These are phyloP conservation scores for Penicillium hesseltinei DNA, from an alignment of 2,329 filamentous ascomycete species.

Conservation along the genomic window DNA sequence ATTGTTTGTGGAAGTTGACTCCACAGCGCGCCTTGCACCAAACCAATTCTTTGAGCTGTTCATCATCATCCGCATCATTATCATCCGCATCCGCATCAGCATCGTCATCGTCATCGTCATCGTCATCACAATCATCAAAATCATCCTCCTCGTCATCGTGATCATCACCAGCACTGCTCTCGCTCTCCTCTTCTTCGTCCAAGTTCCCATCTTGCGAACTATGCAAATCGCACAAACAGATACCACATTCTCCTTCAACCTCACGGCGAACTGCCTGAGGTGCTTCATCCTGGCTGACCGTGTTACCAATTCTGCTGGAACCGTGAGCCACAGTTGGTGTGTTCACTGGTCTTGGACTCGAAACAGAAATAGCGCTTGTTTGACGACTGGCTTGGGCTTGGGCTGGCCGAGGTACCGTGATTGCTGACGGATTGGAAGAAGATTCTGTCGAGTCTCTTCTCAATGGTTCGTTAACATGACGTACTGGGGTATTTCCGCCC, in stretches of 20 bases:
- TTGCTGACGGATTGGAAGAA: not conserved
- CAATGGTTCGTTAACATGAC: not conserved
- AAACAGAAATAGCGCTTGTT: not conserved
- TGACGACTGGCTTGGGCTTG: not conserved
- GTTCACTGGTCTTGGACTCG: not conserved
- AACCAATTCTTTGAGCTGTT: conserved; percentile 4
- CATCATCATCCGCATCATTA: not conserved
- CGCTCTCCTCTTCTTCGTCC: not conserved
- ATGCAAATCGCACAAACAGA: conserved; percentile 9
- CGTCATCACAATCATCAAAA: not conserved
- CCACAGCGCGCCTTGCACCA: conserved; percentile 25
- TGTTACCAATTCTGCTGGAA: not conserved
- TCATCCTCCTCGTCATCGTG: not conserved
- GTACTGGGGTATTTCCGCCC: not conserved
- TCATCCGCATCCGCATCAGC: not conserved
- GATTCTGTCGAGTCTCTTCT: not conserved
- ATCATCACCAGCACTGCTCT: not conserved
- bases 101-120: not conserved
- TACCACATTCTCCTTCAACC: conserved; percentile 14
- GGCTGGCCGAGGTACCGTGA: not conserved
- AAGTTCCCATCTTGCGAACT: not conserved
- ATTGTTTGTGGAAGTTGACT: conserved; percentile 21
- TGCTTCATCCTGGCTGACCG: not conserved
- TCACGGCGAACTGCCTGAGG: not conserved
- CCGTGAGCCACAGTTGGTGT: not conserved